These are phyloP conservation scores for Puccinia hordei DNA, from an alignment of 1,284 basidiomycete species.

Conservation along the genomic window DNA sequence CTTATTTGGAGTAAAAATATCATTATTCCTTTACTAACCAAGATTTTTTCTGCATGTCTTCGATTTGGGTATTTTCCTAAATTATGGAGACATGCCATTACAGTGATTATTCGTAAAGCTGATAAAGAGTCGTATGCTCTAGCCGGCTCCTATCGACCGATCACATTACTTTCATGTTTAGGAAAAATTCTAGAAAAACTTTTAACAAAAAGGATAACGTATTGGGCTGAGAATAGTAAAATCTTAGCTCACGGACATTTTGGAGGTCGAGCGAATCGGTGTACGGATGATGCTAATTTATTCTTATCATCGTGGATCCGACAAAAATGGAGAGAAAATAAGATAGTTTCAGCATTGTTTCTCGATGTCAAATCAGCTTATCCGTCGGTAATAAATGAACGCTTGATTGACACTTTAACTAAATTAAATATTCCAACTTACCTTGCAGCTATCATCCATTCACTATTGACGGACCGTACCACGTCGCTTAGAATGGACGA, in stretches of 20 bases:
- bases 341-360: neutral
- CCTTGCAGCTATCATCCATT: neutral
- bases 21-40: neutral
- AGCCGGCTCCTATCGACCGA: neutral
- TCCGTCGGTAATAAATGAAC: neutral
- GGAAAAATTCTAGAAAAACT: constrained; percentile 12
- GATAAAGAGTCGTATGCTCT: too few relatives aligned
- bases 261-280: neutral
- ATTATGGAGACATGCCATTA: neutral
- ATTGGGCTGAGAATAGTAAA: neutral
- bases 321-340: constrained; percentile 13
- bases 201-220: neutral
- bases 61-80: neutral
- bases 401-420: neutral
- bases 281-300: too few relatives aligned
- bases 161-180: neutral
- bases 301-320: constrained; percentile 15
- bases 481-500: constrained; percentile 1
- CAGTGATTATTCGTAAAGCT: constrained; percentile 16
- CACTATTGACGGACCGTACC: too few relatives aligned
- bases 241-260: neutral
- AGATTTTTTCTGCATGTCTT: neutral
- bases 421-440: neutral
- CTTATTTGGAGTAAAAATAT: neutral
- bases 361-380: constrained; percentile 35